These are phyloP conservation scores for Gloeopeniophorella convolvens DNA, from an alignment of 768 basidiomycete species.

Conservation along the genomic window DNA sequence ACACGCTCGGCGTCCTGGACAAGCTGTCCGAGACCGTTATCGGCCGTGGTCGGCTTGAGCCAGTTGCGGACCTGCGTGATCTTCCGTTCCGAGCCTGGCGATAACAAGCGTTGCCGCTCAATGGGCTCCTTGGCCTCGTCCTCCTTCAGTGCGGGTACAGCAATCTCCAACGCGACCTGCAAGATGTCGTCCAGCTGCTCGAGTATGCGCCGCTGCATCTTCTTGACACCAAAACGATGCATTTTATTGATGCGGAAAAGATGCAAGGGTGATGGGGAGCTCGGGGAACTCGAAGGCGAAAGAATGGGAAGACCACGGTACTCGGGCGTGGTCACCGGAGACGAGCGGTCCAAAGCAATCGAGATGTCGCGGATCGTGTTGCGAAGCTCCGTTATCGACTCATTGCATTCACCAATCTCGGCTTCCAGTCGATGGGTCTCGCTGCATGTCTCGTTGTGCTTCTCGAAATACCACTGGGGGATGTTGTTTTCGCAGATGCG, in stretches of 20 bases:
- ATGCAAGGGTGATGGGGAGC: constrained; percentile 68
- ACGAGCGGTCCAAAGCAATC: constrained; percentile 65
- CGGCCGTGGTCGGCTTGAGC: constrained; percentile 81
- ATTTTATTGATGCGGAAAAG: constrained; percentile 67
- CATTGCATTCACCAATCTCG: constrained; percentile 90
- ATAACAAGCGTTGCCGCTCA: constrained; percentile 84
- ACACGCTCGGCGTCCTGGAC: constrained; percentile 84
- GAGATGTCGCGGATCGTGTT: constrained; percentile 79
- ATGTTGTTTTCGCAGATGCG: constrained; percentile 97
- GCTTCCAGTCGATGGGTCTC: constrained; percentile 95
- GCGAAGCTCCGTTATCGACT: constrained; percentile 80
- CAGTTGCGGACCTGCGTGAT: constrained; percentile 79
- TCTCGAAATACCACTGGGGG: constrained; percentile 99
- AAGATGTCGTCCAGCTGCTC: constrained; percentile 86
- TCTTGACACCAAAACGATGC: constrained; percentile 75
- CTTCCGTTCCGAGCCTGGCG: constrained; percentile 83
- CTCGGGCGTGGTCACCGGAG: constrained; percentile 61
- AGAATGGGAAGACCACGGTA: constrained; percentile 87
- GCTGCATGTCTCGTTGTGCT: constrained; percentile 98
- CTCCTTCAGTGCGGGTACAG: constrained; percentile 84
- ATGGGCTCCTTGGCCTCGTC: constrained; percentile 90
- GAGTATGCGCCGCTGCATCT: constrained; percentile 71
- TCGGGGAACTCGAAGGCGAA: constrained; percentile 63
- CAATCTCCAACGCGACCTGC: constrained; percentile 70
- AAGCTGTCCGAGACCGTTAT: constrained; percentile 75